Percentiles rank a stretch among this genome's conserved stretches.
phyloP scores from a whole-genome alignment of 306 rosid species.

The Oxytropis ochrocephala region DNA sequence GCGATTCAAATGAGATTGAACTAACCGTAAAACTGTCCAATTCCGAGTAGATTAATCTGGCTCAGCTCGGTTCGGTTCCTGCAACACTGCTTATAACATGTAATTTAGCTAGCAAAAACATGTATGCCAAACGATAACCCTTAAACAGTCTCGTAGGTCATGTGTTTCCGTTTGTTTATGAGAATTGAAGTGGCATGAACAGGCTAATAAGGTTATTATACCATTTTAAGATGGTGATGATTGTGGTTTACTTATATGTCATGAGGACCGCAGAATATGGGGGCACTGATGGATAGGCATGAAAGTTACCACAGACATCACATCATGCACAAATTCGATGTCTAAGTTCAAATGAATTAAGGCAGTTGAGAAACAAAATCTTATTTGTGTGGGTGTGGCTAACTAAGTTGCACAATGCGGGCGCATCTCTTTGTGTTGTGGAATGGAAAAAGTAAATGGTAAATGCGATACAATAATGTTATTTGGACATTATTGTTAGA shows the following conservation, averaged over 20 bases:
- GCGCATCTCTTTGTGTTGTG: too few relatives aligned
- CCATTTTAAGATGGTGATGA: neutral
- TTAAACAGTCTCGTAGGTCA: neutral
- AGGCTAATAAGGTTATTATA: neutral
- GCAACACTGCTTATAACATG: too few relatives aligned
- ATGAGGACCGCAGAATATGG: conserved; percentile 26
- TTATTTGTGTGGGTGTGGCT: conserved; percentile 11
- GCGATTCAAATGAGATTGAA: too few relatives aligned
- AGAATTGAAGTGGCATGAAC: neutral
- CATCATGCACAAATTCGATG: conserved; percentile 32
- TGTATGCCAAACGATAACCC: neutral
- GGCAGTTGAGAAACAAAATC: neutral
- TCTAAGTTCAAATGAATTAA: neutral
- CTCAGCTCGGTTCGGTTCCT: too few relatives aligned
- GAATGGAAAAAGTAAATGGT: too few relatives aligned
- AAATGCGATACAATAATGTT: too few relatives aligned
- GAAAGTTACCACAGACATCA: conserved; percentile 18
- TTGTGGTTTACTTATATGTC: neutral
- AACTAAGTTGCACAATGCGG: too few relatives aligned
- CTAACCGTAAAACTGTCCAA: too few relatives aligned
- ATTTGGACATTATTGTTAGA: too few relatives aligned
- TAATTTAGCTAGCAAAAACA: neutral
- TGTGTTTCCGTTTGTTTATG: neutral
- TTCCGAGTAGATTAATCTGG: too few relatives aligned
- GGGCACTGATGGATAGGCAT: neutral